These are phyloP conservation scores for Syzygium grande DNA, from an alignment of 345 rosid genomes.

Conservation along the genomic window DNA sequence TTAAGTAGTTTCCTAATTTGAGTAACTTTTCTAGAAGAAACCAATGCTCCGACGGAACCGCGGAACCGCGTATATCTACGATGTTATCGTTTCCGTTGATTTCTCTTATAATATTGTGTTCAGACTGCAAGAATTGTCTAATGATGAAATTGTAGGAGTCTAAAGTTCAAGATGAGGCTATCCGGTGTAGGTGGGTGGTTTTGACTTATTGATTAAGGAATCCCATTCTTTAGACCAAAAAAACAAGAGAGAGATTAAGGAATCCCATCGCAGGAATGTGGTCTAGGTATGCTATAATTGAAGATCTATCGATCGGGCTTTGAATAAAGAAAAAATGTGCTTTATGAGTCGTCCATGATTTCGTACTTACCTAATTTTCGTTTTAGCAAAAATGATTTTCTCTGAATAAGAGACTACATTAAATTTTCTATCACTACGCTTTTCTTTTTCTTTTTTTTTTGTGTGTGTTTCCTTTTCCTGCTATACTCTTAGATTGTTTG, in stretches of 20 bases:
- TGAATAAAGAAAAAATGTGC: background rate
- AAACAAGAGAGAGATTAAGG: too few relatives aligned
- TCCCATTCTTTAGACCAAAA: too few relatives aligned
- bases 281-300: background rate
- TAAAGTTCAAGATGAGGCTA: background rate
- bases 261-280: background rate
- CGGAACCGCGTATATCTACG: background rate
- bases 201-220: background rate
- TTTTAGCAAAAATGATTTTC: background rate
- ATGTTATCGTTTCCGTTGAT: background rate
- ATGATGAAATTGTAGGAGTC: background rate
- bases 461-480: too few relatives aligned
- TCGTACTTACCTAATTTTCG: too few relatives aligned
- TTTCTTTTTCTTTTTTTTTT: background rate
- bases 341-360: background rate
- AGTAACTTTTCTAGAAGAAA: background rate
- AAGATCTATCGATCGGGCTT: background rate
- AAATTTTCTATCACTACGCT: background rate
- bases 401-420: background rate
- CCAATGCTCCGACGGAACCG: background rate
- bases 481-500: background rate
- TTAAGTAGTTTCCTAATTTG: background rate
- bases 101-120: background rate
- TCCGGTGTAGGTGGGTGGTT: background rate
- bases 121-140: background rate